Base-by-base conservation (phyloP, 2,329 filamentous ascomycete species). In the Rhynchosporium agropyri region DNA sequence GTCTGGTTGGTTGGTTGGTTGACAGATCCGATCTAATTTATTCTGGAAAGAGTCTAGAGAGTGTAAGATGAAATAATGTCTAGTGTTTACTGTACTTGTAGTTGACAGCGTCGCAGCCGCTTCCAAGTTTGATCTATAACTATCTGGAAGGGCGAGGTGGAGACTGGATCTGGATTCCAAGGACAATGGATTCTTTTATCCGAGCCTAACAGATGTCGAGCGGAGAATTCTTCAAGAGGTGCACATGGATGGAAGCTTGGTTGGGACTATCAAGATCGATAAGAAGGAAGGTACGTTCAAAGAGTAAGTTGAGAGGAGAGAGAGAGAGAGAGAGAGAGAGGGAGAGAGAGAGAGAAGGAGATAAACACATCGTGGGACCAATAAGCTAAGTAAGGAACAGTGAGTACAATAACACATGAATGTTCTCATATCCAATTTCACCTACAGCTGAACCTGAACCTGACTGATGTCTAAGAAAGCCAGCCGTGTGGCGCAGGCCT, bases 191-290 rank as follows among this genome's bases (percentile, higher is more conserved):
- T 57, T 40, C 31, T n/a, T 29, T 6, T 26, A 3, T 56, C 53
- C 53, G 10, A 56, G 53, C 53, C 43, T 29, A 20, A 20, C 20
- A 29, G 43, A n/a, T 43, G 54, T 45, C n/a, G 26, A 29, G 54
- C 54, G 40, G 40, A 57, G 54, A 57, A 57, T 46, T 57, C 28
- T 46, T 26, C 20, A 26, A 46, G 48, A 33, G 31, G 8, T 57
- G 40, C 33, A 36, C 51, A 54, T 54, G 51, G 51, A 54, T 28
- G 51, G 15, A 54, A 26, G 26, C 7, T 13, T 49, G 46, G 43
- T 8, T n/a, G 43, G 15, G 7, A n/a, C 15, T 45, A 15, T n/a
- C 42, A 38, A 12, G 9, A 36, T 10, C 26, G 20, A 5, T 28
- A n/a, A 13, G 36, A 26, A 28, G 36, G 38, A 54, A 42, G 38